phyloP scores from a whole-genome alignment of 192 early-diverging fungal species.

The Coemansia pectinata region DNA sequence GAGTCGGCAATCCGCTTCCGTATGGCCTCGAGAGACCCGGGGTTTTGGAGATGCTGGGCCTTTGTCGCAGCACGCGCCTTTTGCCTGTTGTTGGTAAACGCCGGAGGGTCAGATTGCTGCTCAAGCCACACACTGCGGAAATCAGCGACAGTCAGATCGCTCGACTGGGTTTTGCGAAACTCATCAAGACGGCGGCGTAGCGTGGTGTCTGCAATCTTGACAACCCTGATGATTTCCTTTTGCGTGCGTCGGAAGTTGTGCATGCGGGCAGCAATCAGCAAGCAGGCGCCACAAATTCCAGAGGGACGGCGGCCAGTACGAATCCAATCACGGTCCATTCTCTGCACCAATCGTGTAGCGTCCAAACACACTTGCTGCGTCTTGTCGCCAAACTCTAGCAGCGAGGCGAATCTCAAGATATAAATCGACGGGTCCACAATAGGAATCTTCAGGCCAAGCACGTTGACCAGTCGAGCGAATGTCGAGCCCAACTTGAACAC shows the following conservation, averaged over 20 bases:
- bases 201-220: slow-evolving; percentile 88
- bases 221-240: slow-evolving; percentile 82
- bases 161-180: slow-evolving; percentile 77
- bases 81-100: slow-evolving; percentile 64
- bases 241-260: slow-evolving; percentile 83
- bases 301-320: slow-evolving; percentile 83
- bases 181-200: slow-evolving; percentile 80
- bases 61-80: slow-evolving; percentile 48
- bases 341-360: slow-evolving; percentile 76
- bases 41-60: slow-evolving; percentile 12
- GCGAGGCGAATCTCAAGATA: slow-evolving; percentile 85
- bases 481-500: slow-evolving; percentile 86
- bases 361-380: slow-evolving; percentile 74
- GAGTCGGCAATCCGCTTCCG: background rate
- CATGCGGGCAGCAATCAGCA: slow-evolving; percentile 89
- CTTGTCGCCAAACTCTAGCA: slow-evolving; percentile 90
- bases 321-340: slow-evolving; percentile 97
- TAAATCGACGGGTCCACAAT: slow-evolving; percentile 92
- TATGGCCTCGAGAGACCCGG: slow-evolving; percentile 10
- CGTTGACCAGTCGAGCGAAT: slow-evolving; percentile 74
- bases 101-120: slow-evolving; percentile 77
- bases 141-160: slow-evolving; percentile 71
- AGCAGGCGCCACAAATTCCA: slow-evolving; percentile 92
- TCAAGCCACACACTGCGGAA: slow-evolving; percentile 88
- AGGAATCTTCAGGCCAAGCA: slow-evolving; percentile 65